Evolutionary conservation across 768 basidiomycete genomes (phyloP), one percentile per base, ranked within the genome.

Genomic region (Neoboletus magnificus): DNA sequence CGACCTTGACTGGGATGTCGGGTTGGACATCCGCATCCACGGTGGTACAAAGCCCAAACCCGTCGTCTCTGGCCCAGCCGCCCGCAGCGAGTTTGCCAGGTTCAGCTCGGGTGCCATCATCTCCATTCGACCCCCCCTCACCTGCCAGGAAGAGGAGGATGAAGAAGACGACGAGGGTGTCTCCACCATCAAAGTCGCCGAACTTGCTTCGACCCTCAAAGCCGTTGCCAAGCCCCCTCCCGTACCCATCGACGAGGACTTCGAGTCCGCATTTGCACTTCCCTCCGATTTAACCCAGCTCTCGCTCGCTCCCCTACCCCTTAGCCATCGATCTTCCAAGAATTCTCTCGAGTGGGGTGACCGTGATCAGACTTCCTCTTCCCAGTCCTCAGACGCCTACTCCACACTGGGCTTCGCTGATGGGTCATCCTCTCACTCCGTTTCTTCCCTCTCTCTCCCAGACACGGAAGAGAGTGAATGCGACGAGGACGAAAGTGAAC

Each of bases 321-420:
- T 91, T 20, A 82, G 78, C 60, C 88, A 91, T 66, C 84, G 87
- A 49, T 80, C 87, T 10, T 92, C 91, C 54, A 92, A 92, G 74
- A 83, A 82, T 48, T 91, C 91, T 1, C 77, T 93, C 27, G 90
- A 91, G 73, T 92, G 90, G 89, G 81, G 87, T 30, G 90, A 92
- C 73, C 89, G 83, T 67, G 89, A 93, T 64, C 83, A 88, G 43
- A 88, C 91, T 2, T 84, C 81, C 5, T 90, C 89, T 7, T 90
- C 89, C 15, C 88, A 89, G 65, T 92, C 90, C n/a, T 93, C 91
- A 23, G 91, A 93, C 68, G 82, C 88, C 10, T 91, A 89, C 63
- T 91, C 91, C 39, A 81, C 85, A 22, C 79, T 93, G 35, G 86
- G 89, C 48, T 86, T 92, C 59, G 82, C 83, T 40, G 85, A 85